These are phyloP conservation scores for Heterobasidion irregulare DNA, from an alignment of 1,284 basidiomycete species.

Conservation along the genomic window DNA sequence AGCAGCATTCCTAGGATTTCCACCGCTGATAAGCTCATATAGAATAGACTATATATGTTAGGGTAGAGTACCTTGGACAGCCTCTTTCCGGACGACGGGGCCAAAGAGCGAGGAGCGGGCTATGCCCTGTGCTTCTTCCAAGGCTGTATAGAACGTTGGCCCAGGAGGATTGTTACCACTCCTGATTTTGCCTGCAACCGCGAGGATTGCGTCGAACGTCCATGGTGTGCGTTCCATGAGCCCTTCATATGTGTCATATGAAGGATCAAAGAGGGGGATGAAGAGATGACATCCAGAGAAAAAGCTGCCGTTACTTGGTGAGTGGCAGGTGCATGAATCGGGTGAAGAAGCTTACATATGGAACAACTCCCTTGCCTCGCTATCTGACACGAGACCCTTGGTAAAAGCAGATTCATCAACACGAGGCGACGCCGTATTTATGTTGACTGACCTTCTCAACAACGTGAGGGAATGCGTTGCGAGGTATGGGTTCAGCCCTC, in stretches of 20 bases:
- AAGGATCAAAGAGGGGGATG: constrained; percentile 86
- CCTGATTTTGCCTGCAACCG: constrained; percentile 85
- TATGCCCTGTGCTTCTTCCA: constrained; percentile 92
- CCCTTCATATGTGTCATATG: constrained; percentile 86
- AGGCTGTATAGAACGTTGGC: constrained; percentile 80
- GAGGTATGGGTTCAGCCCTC: constrained; percentile 78
- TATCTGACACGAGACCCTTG: constrained; percentile 70
- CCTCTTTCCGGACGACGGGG: constrained; percentile 88
- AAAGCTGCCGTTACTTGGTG: constrained; percentile 52
- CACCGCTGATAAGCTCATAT: background rate
- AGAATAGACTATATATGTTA: background rate
- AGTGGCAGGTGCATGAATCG: constrained; percentile 9
- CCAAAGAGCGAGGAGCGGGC: constrained; percentile 89
- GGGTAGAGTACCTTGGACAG: constrained; percentile 65
- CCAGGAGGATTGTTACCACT: constrained; percentile 81
- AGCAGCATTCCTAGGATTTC: constrained; percentile 68
- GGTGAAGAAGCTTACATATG: constrained; percentile 50
- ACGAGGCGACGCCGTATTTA: background rate
- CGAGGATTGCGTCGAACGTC: constrained; percentile 87
- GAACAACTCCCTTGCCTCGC: constrained; percentile 74
- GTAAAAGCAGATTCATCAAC: constrained; percentile 5
- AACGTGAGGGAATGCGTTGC: constrained; percentile 78
- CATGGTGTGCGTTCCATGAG: constrained; percentile 87
- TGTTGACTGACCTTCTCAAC: constrained; percentile 61
- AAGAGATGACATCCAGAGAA: constrained; percentile 94